Percentiles rank a stretch among this genome's conserved stretches.
Evolutionary conservation across 371 early-diverging fungal species (phyloP).

Genomic region (Circinella minor): DNA sequence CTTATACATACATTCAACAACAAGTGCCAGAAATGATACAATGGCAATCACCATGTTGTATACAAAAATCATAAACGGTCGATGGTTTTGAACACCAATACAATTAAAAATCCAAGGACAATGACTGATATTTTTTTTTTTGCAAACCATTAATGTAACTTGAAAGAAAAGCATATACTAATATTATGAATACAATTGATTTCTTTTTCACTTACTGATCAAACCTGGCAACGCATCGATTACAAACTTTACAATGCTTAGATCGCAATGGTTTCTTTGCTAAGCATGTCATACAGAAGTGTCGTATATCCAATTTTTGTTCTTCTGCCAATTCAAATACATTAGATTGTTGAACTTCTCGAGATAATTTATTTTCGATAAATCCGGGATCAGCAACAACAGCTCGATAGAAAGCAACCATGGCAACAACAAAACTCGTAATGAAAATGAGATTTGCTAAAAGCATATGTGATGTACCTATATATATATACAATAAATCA

Average conservation of each 20-base stretch:
- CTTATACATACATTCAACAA: conserved; percentile 65
- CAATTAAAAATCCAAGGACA: conserved; percentile 97
- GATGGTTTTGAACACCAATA: conserved; percentile 88
- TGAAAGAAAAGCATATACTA: not conserved
- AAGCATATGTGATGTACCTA: conserved; percentile 69
- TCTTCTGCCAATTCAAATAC: conserved; percentile 74
- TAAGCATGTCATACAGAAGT: conserved; percentile 86
- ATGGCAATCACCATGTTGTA: conserved; percentile 64
- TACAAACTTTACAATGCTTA: conserved; percentile 97
- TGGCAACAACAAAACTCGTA: conserved; percentile 54
- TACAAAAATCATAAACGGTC: conserved; percentile 82
- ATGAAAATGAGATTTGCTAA: conserved; percentile 69
- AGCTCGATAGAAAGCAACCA: conserved; percentile 77
- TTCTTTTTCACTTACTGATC: conserved; percentile 80
- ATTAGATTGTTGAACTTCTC: conserved; percentile 49
- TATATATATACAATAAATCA: not conserved
- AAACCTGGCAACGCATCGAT: conserved; percentile 97
- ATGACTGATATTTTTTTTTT: conserved; percentile 59
- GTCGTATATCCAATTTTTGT: conserved; percentile 71
- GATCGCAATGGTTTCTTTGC: conserved; percentile 90
- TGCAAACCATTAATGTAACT: too few relatives aligned
- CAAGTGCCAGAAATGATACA: conserved; percentile 61
- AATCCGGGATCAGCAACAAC: conserved; percentile 86
- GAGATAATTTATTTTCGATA: conserved; percentile 53
- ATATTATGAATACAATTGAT: not conserved